Evolutionary conservation across 768 basidiomycete species (phyloP), one percentile per base, ranked within the genome.

Genomic region (Termitomyces sp.): DNA sequence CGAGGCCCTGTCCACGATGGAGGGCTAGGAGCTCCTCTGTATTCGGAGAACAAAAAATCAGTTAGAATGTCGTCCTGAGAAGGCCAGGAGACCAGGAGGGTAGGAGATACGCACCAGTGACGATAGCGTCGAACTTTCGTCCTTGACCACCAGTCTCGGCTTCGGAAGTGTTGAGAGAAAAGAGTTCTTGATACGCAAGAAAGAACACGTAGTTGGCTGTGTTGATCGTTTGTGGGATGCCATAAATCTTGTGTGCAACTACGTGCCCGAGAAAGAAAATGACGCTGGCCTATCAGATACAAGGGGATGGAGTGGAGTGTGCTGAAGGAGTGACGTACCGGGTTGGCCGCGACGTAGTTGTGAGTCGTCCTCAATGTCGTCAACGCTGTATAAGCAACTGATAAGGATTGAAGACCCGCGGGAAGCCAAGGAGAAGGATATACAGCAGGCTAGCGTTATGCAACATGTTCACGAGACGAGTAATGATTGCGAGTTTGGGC

Each of bases 161-260:
- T n/a, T 70, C 69, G 52, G 14, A 48, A 48, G 29, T 29, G 10
- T 84, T 75, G 52, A 92, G 79, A 15, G 79, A 77, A 65, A 89
- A 85, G 1, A 98, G 81, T 66, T 96, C 92, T 65, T 94, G 83
- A 71, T 88, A 94, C 0, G 96, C 96, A 43, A 94, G 83, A 69
- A 99, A 98, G 71, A 97, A 98, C 29, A 94, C 94, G 66, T 98
- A 98, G 70, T 97, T 98, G 0, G 96, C 96, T 0, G 89, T 45
- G n/a, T 45, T 45, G 2, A 45, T 45, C 3, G 43, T 45, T 45
- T 45, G 96, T 0, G 96, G 94, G 2, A 97, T 77, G 1, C 96
- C 96, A 66, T 96, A 99, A 64, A 99, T 96, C 76, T 92, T 93
- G 77, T 99, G 96, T 0, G 93, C 86, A 20, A 95, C 96, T 88